Percentiles rank a stretch among this genome's conserved stretches.
phyloP scores from a whole-genome alignment of 2,329 filamentous ascomycete genomes.

The Phialocephala subalpina region DNA sequence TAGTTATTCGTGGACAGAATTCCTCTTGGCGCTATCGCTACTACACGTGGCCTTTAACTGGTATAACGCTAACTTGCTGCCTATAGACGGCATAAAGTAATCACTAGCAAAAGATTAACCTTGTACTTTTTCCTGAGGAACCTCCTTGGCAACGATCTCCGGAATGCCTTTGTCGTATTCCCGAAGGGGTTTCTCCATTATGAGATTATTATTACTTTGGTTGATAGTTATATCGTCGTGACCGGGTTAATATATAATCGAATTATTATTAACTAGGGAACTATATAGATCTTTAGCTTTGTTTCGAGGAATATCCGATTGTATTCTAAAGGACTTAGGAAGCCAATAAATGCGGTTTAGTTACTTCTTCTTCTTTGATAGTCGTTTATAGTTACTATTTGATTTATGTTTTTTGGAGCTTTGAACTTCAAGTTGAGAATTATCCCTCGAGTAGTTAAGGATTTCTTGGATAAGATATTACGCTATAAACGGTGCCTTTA shows the following conservation, averaged over 20 bases:
- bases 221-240: background rate
- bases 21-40: slow-evolving; percentile 9
- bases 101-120: slow-evolving; percentile 11
- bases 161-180: slow-evolving; percentile 16
- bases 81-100: background rate
- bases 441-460: background rate
- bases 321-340: slow-evolving; percentile 19
- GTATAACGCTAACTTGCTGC: slow-evolving; percentile 4
- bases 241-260: slow-evolving; percentile 14
- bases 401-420: no score
- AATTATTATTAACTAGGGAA: slow-evolving; percentile 17
- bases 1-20: slow-evolving; percentile 14
- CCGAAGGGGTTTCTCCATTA: slow-evolving; percentile 15
- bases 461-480: background rate
- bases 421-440: background rate
- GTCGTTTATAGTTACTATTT: no score
- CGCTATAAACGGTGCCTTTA: background rate
- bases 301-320: background rate
- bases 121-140: slow-evolving; percentile 17
- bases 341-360: slow-evolving; percentile 15
- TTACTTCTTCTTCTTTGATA: slow-evolving; percentile 17
- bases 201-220: slow-evolving; percentile 16
- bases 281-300: slow-evolving; percentile 11
- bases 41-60: slow-evolving; percentile 12
- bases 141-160: slow-evolving; percentile 19